Evolutionary conservation across 2,329 filamentous ascomycete species (phyloP).

Genomic region (Alternaria brassicicola): DNA sequence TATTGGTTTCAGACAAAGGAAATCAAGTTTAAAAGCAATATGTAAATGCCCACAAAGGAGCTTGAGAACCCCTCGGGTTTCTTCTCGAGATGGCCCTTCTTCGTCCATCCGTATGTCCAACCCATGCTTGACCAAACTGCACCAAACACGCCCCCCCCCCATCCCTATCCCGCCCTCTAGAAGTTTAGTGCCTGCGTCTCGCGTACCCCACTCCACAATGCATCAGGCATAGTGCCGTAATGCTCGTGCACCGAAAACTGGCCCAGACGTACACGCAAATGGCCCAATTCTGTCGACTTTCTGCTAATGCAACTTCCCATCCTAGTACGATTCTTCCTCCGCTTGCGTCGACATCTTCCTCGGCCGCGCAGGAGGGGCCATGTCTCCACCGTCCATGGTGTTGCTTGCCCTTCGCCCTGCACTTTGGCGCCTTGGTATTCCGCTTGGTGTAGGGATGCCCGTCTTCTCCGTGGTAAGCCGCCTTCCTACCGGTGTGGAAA

Average conservation of each 20-base stretch:
- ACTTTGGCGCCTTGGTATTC: constrained; percentile 59
- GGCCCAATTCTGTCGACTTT: constrained; percentile 19
- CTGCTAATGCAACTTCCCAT: constrained; percentile 1
- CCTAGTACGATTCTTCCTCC: constrained; percentile 64
- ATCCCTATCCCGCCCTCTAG: background rate
- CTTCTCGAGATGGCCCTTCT: background rate
- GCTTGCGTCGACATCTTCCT: constrained; percentile 58
- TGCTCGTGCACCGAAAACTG: constrained; percentile 29
- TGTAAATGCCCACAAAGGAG: constrained; percentile 22
- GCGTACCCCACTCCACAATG: constrained; percentile 20
- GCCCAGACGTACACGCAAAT: constrained; percentile 22
- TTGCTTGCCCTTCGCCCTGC: constrained; percentile 51
- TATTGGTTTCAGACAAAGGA: constrained; percentile 30
- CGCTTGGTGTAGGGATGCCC: constrained; percentile 57
- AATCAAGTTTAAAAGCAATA: constrained; percentile 37
- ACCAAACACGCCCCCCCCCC: constrained; percentile 4
- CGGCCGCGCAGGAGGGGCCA: constrained; percentile 55
- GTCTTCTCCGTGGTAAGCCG: constrained; percentile 54
- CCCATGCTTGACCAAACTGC: constrained; percentile 1
- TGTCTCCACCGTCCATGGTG: constrained; percentile 51
- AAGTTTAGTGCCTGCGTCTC: constrained; percentile 20
- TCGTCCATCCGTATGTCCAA: constrained; percentile 12
- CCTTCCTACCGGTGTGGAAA: constrained; percentile 53
- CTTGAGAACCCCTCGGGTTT: background rate
- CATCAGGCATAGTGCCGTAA: constrained; percentile 27